phyloP scores from a whole-genome alignment of 768 basidiomycete species.

The Hypholoma sublateritium region DNA sequence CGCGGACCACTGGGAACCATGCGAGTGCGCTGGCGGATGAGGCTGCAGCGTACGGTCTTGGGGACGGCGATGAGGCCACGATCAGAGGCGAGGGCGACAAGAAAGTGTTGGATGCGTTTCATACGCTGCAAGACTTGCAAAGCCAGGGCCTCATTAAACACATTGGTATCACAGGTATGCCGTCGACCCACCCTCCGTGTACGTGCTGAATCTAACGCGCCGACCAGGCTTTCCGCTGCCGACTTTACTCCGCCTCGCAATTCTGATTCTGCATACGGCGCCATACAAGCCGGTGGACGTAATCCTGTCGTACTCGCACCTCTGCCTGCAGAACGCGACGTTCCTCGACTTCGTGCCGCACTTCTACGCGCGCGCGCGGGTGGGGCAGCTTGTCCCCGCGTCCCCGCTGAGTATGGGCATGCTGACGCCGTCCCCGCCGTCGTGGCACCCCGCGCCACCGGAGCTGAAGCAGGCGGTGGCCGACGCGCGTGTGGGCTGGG shows the following conservation, averaged over 20 bases:
- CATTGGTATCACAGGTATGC: constrained; percentile 78
- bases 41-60: constrained; percentile 64
- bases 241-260: constrained; percentile 78
- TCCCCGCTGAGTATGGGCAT: constrained; percentile 88
- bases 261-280: constrained; percentile 65
- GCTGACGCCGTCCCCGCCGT: constrained; percentile 52
- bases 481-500: constrained; percentile 39
- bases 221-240: constrained; percentile 75
- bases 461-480: constrained; percentile 42
- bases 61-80: constrained; percentile 51
- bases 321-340: constrained; percentile 71
- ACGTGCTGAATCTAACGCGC: background rate
- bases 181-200: background rate
- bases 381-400: constrained; percentile 70
- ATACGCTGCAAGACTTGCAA: constrained; percentile 65
- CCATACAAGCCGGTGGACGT: constrained; percentile 76
- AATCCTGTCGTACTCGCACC: constrained; percentile 79
- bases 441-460: constrained; percentile 78
- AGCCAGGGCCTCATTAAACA: constrained; percentile 69
- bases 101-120: constrained; percentile 64
- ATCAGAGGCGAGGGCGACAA: constrained; percentile 72
- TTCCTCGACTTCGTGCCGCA: constrained; percentile 54
- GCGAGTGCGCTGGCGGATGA: constrained; percentile 51
- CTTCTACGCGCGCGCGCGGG: constrained; percentile 60
- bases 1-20: constrained; percentile 56